phyloP scores from a whole-genome alignment of 345 rosid genomes.

The Euphorbia pulcherrima region DNA sequence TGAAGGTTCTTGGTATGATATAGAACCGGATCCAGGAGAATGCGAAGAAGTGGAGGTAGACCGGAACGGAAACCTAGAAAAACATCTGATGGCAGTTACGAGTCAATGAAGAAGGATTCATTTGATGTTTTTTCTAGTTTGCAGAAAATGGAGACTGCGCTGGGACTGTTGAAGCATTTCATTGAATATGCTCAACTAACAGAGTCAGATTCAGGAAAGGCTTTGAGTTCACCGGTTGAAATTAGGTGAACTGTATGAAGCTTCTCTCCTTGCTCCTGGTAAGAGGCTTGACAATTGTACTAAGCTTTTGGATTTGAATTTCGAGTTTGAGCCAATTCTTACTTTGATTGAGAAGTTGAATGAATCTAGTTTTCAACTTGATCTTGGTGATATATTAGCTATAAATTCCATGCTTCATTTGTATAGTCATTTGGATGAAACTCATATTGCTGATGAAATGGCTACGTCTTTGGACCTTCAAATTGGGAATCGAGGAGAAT shows the following conservation, averaged over 20 bases:
- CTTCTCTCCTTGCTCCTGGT: slow-evolving; percentile 66
- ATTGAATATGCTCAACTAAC: slow-evolving; percentile 57
- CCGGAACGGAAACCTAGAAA: too few species aligned
- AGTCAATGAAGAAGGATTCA: slow-evolving; percentile 21
- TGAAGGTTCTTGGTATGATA: too few species aligned
- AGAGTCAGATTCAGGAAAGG: slow-evolving; percentile 53
- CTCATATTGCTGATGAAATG: slow-evolving; percentile 43
- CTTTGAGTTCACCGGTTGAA: slow-evolving; percentile 45
- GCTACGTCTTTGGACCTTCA: slow-evolving; percentile 60
- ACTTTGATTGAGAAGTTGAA: slow-evolving; percentile 51
- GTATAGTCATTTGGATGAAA: slow-evolving; percentile 59
- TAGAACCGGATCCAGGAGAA: too few species aligned
- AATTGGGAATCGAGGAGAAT: slow-evolving; percentile 74
- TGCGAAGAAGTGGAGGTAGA: too few species aligned
- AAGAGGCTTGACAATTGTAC: slow-evolving; percentile 79
- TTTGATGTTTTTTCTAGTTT: slow-evolving; percentile 23
- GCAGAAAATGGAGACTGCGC: slow-evolving; percentile 41
- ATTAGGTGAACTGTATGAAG: slow-evolving; percentile 48
- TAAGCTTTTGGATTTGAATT: slow-evolving; percentile 57
- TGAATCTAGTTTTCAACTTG: slow-evolving; percentile 56
- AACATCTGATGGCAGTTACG: too few species aligned
- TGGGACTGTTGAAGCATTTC: slow-evolving; percentile 48
- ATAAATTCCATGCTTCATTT: slow-evolving; percentile 90
- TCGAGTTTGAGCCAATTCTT: slow-evolving; percentile 74
- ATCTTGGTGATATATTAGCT: slow-evolving; percentile 58